phyloP scores from a whole-genome alignment of 1,284 basidiomycete species.

The Flammula alnicola region DNA sequence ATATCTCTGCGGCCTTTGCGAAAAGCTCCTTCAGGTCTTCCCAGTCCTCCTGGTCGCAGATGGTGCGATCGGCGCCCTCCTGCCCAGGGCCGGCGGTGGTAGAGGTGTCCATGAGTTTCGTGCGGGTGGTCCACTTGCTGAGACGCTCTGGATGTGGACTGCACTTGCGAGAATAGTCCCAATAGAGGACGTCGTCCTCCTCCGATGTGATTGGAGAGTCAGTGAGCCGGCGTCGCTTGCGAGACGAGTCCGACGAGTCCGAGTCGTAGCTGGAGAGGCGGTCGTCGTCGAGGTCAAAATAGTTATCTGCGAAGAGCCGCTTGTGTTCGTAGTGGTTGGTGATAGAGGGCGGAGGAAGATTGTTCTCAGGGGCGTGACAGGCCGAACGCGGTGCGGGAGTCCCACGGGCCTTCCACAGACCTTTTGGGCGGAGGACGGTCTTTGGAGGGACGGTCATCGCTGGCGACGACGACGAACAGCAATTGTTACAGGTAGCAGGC shows the following conservation, averaged over 20 bases:
- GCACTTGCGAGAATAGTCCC: conserved; percentile 36
- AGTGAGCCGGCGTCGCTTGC: conserved; percentile 18
- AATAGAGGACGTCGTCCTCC: conserved; percentile 39
- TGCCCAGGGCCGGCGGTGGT: conserved; percentile 33
- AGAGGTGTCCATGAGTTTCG: conserved; percentile 46
- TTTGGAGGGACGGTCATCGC: conserved; percentile 3
- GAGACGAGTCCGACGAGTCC: conserved; percentile 17
- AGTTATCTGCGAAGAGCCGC: too few species aligned
- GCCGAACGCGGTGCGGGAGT: conserved; percentile 25
- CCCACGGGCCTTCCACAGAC: conserved; percentile 55
- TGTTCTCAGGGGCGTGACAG: conserved; percentile 23
- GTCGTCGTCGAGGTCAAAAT: conserved; percentile 18
- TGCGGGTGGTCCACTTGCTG: conserved; percentile 36
- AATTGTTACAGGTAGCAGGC: conserved; percentile 3
- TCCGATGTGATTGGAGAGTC: conserved; percentile 31
- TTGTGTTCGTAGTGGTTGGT: too few species aligned
- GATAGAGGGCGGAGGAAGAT: conserved; percentile 10
- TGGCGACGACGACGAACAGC: conserved; percentile 12
- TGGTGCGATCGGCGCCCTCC: conserved; percentile 17
- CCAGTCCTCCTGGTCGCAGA: conserved; percentile 60
- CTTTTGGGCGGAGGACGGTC: conserved; percentile 42
- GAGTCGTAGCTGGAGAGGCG: conserved; percentile 11
- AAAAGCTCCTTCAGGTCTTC: conserved; percentile 67
- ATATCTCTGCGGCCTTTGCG: conserved; percentile 55
- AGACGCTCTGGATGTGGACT: conserved; percentile 30